Evolutionary conservation across 2,329 filamentous ascomycete genomes (phyloP), one percentile per base, ranked within the genome.

Genomic region (Colletotrichum cereale): DNA sequence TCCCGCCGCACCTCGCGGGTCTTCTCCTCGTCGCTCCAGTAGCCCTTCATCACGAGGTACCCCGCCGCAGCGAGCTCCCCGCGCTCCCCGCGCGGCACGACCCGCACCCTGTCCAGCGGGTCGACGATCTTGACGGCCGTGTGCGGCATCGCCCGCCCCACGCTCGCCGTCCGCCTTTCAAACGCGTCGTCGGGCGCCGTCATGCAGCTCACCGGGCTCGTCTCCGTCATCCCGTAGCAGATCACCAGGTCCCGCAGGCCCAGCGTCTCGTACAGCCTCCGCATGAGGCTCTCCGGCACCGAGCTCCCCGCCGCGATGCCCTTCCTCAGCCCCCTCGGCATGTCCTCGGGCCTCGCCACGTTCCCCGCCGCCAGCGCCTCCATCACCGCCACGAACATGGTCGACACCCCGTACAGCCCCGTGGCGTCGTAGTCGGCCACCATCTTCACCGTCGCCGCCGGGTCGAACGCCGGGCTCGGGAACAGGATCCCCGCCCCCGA

Each of bases 181-280:
- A 94, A 84, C 0, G 93, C 90, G 78, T 97, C 95, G 24, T 88
- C 82, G 0, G 93, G 95, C 0, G 89, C 86, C 0, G 95, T 97
- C 95, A 97, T 97, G 74, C 89, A 89, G 85, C 89, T 86, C 77
- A 94, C 92, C 50, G 92, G 92, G 60, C 86, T 88, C 1, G 95
- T 98, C 82, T 98, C 95, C 1, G 95, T 98, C 95, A 97, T 97
- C 73, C 95, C 95, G 80, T 98, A 98, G 85, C 95, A 97, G 74
- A 97, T 98, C 0, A 95, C 96, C 29, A 98, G 83, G 67, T 97
- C 93, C 0, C 87, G 89, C 24, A 98, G 84, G 60, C 96, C 96
- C 11, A 98, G 85, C 2, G 84, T 86, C 31, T 86, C 86, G 79
- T 96, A 92, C 8, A 98, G 83, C 71, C 89, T 90, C 24, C 87